Evolutionary conservation across 2,329 filamentous ascomycete species (phyloP).

Genomic region (Ilyonectria robusta): DNA sequence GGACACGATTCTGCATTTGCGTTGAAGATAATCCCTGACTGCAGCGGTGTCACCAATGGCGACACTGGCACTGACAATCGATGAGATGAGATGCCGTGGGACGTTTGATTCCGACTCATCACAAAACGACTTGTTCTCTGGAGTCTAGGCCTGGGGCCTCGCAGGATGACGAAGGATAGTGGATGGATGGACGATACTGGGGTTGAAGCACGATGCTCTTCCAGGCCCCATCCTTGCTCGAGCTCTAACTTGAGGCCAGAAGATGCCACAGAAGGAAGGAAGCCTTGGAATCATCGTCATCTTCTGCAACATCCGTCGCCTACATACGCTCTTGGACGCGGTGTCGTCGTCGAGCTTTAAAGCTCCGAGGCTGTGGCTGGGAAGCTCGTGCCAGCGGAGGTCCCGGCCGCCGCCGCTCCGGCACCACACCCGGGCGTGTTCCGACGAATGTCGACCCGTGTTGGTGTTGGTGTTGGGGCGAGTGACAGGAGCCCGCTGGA

Average conservation of each 20-base stretch:
- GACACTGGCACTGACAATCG: slow-evolving; percentile 4
- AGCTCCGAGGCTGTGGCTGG: slow-evolving; percentile 19
- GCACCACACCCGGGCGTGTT: slow-evolving; percentile 12
- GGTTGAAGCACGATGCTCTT: slow-evolving; percentile 3
- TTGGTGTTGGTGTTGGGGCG: neutral
- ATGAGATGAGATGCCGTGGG: slow-evolving; percentile 33
- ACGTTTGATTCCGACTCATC: slow-evolving; percentile 26
- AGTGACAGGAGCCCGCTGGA: neutral
- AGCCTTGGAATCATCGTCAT: slow-evolving; percentile 1
- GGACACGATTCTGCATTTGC: slow-evolving; percentile 3
- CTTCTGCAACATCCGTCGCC: neutral
- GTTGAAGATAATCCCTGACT: slow-evolving; percentile 19
- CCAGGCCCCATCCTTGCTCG: slow-evolving; percentile 9
- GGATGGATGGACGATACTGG: neutral
- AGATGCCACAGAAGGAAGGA: neutral
- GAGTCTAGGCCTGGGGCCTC: neutral
- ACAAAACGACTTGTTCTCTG: slow-evolving; percentile 20
- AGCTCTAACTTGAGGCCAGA: slow-evolving; percentile 8
- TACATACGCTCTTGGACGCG: neutral
- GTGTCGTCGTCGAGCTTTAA: slow-evolving; percentile 16
- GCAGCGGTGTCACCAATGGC: slow-evolving; percentile 16
- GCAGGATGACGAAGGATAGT: neutral
- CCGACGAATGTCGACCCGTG: neutral
- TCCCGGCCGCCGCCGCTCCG: slow-evolving; percentile 25
- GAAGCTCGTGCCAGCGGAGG: slow-evolving; percentile 29